Percentiles rank a stretch among this genome's conserved stretches.
These are phyloP conservation scores for Yamadazyma buinensis DNA, from an alignment of 1,139 yeast species.

Conservation along the genomic window DNA sequence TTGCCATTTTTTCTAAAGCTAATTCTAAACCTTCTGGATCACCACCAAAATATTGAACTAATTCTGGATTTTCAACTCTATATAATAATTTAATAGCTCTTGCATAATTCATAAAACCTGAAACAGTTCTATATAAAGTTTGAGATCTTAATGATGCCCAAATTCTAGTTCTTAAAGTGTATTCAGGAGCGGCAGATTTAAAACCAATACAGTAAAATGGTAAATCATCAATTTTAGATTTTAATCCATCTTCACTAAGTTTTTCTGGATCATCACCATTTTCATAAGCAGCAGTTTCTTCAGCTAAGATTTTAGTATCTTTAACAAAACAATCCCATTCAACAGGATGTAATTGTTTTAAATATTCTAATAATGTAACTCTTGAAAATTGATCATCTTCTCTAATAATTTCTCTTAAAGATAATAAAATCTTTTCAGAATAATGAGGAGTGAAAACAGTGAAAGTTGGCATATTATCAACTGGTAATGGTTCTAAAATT, in stretches of 20 bases:
- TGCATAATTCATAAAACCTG: constrained; percentile 98
- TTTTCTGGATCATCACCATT: constrained; percentile 64
- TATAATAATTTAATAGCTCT: constrained; percentile 95
- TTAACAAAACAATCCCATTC: constrained; percentile 99
- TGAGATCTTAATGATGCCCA: constrained; percentile 99
- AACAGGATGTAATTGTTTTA: constrained; percentile 96
- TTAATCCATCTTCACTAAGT: constrained; percentile 63
- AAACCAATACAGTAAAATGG: constrained; percentile 99
- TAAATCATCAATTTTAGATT: constrained; percentile 90
- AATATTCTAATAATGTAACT: constrained; percentile 91
- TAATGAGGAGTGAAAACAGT: constrained; percentile 98
- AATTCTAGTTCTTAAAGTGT: constrained; percentile 95
- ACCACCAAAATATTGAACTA: constrained; percentile 97
- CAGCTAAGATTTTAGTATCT: constrained; percentile 97
- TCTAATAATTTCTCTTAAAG: constrained; percentile 95
- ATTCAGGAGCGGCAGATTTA: constrained; percentile 99
- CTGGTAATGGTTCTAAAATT: constrained; percentile 96
- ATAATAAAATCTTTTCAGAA: constrained; percentile 91
- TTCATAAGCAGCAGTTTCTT: constrained; percentile 88
- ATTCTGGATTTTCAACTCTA: constrained; percentile 98
- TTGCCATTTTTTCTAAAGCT: constrained; percentile 98
- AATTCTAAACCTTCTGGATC: constrained; percentile 94
- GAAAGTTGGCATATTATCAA: constrained; percentile 98
- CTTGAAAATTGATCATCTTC: constrained; percentile 98
- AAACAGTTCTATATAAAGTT: constrained; percentile 95